Percentiles rank a stretch among this genome's conserved stretches.
Evolutionary conservation across 202 grass and related monocot genomes (phyloP).

Genomic region (Tripidium arundinaceum): DNA sequence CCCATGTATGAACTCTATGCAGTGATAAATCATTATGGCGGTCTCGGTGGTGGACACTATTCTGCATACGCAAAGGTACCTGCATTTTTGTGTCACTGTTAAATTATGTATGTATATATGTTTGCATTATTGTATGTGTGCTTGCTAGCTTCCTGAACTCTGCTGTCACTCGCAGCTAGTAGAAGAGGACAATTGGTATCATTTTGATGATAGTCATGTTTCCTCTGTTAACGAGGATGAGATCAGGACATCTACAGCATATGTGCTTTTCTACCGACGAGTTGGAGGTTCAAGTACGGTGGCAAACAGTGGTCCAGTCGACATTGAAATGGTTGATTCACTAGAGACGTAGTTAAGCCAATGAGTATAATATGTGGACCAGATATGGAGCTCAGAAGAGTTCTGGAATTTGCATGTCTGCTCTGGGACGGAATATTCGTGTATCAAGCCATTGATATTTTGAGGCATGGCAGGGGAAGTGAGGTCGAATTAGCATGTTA

Average conservation of each 20-base stretch:
- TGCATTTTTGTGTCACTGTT: not conserved
- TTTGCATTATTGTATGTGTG: not conserved
- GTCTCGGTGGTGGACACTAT: conserved; percentile 92
- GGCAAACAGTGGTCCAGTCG: not conserved
- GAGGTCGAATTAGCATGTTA: not conserved
- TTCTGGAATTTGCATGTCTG: not conserved
- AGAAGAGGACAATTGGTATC: conserved; percentile 86
- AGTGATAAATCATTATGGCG: conserved; percentile 93
- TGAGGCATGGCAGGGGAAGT: not conserved
- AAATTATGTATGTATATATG: not conserved
- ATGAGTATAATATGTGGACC: conserved; percentile 2
- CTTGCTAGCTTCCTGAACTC: conserved; percentile 12
- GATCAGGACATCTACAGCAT: conserved; percentile 73
- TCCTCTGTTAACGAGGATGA: conserved; percentile 78
- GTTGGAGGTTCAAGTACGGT: conserved; percentile 30
- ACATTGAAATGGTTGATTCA: conserved; percentile 51
- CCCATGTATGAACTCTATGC: conserved; percentile 83
- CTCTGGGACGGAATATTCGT: not conserved
- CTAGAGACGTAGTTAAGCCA: conserved; percentile 23
- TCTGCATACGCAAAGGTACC: conserved; percentile 91
- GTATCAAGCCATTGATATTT: not conserved
- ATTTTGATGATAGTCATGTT: conserved; percentile 97
- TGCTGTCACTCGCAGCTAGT: conserved; percentile 48
- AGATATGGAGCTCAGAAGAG: conserved; percentile 6
- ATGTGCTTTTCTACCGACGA: conserved; percentile 80